Evolutionary conservation across 2,329 filamentous ascomycete species (phyloP), one percentile per base, ranked within the genome.

Genomic region (Macrophomina phaseolina): DNA sequence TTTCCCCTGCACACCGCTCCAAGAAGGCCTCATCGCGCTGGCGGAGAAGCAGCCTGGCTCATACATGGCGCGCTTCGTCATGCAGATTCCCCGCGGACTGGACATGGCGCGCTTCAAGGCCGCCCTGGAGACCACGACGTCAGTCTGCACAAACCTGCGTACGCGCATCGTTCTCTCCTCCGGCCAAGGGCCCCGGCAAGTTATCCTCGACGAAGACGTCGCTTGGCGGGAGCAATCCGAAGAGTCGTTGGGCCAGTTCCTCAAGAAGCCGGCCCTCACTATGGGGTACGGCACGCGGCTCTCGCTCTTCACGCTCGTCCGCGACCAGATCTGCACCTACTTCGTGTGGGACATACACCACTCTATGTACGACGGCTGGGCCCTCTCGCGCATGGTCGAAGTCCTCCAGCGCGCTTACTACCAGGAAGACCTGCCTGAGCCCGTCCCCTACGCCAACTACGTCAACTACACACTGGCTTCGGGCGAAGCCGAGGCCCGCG

Each of bases 51-150:
- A 76, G 16, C 68, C 69, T 9, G 75, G 78, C 61, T 75, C 76
- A 0, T 81, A 80, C 67, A 73, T 80, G 14, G 78, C 79, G 11
- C 78, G 79, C 67, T 69, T 76, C 67, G 72, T 80, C 3, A 71
- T 73, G 5, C 70, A 70, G 5, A 69, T 81, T 30, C 73, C 73
- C 7, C n/a, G 9, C 11, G 45, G 30, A 9, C 42, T 46, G 11
- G 34, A 55, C 23, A 60, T 77, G 2, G 73, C 38, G 38, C 28
- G 56, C 18, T 61, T 45, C 56, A 61, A 61, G 56, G 38, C 56
- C 12, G 56, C 42, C 30, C 14, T 40, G 16, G 56, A 8, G 18
- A 48, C 40, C 3, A 23, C 34, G 5, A n/a, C n/a, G 5, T n/a
- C 28, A 16, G 34, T 18, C 34, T 18, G 34, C 52, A n/a, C 52